Evolutionary conservation across 352 stramenopile species (phyloP), one percentile per base, ranked within the genome.

Genomic region (Pythium myriotylum): DNA sequence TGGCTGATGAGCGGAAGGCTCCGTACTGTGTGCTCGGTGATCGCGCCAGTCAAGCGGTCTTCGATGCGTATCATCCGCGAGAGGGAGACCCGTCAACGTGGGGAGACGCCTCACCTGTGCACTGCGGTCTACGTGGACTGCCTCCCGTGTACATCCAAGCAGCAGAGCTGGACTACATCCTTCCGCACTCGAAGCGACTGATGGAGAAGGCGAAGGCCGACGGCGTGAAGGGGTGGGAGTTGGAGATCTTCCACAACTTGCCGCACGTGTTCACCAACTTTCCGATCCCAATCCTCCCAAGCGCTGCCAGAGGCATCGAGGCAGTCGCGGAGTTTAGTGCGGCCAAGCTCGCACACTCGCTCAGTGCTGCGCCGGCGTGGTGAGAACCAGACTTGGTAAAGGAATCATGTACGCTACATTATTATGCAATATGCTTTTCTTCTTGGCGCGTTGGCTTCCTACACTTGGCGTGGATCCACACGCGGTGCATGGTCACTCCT

Each of bases 391-490:
- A 35, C 10, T n/a, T n/a, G n/a, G n/a, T n/a, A n/a, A n/a, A 10
- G 29, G 29, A 10, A 10, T 35, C 29, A 10, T 35, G 29, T 35
- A 35, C 29, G 5, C 29, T 35, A 35, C 10, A 35, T 35, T 35
- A 35, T 35, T 5, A 5, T 10, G 10, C 29, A 35, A 42, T 42
- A 26, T 17, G 19, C 47, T 29, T 40, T 37, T 48, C 22, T 58
- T 37, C 22, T 39, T 42, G 10, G 24, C 10, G 8, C 22, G 16
- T 10, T 35, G 73, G 64, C 59, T 91, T 93, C 41, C 68, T 61
- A 19, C 85, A 77, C 67, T 91, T 94, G 16, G 79, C 84, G 50
- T 94, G 82, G 53, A 94, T 52, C 80, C 81, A 94, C 22, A 94
- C 84, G 51, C 84, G 80, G 60, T 94, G 77, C 84, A 94, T 94